Evolutionary conservation across 108 stramenopile species (phyloP).

Genomic region (Ochromonas danica): DNA sequence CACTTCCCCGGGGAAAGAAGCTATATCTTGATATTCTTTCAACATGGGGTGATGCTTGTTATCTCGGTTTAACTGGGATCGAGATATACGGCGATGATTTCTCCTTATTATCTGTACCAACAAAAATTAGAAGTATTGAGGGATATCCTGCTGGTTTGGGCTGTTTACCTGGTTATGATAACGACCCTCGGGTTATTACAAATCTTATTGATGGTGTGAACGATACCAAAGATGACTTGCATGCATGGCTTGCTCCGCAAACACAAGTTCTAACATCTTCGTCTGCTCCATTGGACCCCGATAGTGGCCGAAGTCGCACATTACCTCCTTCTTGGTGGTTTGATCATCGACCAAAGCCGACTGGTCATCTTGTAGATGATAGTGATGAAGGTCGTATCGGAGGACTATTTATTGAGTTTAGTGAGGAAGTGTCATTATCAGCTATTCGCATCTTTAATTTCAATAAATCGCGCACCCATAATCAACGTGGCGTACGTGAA

Average conservation of each 20-base stretch:
- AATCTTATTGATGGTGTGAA: slow-evolving; percentile 33
- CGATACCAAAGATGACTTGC: slow-evolving; percentile 29
- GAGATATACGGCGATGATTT: slow-evolving; percentile 3
- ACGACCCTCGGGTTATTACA: background rate
- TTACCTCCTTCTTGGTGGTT: no score
- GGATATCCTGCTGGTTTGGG: slow-evolving; percentile 9
- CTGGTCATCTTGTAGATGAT: no score
- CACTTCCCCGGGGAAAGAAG: background rate
- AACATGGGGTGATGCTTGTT: slow-evolving; percentile 21
- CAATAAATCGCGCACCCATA: slow-evolving; percentile 33
- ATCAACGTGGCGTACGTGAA: slow-evolving; percentile 19
- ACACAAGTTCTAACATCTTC: background rate
- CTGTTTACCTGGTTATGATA: slow-evolving; percentile 11
- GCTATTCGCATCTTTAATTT: slow-evolving; percentile 28
- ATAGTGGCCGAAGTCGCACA: background rate
- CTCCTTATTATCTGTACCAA: background rate
- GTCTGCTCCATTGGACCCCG: background rate
- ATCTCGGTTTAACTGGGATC: slow-evolving; percentile 28
- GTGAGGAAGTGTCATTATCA: background rate
- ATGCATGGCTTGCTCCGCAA: slow-evolving; percentile 28
- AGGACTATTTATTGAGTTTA: slow-evolving; percentile 22
- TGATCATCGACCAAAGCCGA: no score
- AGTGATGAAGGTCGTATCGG: background rate
- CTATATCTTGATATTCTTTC: background rate
- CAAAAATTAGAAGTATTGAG: background rate